These are phyloP conservation scores for Colletotrichum zoysiae DNA, from an alignment of 2,329 filamentous ascomycete genomes.

Conservation along the genomic window DNA sequence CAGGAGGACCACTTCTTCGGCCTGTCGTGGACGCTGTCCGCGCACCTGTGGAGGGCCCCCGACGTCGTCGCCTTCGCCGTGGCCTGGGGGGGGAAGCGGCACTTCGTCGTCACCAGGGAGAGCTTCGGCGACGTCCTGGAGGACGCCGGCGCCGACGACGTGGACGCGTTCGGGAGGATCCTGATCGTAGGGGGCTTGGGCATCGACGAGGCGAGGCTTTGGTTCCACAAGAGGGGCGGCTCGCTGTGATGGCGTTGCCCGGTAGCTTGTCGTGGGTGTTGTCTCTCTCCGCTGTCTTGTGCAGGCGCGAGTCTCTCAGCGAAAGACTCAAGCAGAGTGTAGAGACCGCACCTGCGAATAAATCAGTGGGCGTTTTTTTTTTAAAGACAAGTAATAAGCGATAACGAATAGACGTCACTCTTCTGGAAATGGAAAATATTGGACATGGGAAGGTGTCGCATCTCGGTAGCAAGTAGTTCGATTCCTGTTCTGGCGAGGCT, in stretches of 20 bases:
- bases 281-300: neutral
- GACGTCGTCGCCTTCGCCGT: conserved; percentile 53
- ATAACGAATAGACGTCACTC: neutral
- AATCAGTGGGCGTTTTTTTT: neutral
- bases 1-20: conserved; percentile 49
- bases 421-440: no score
- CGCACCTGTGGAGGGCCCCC: conserved; percentile 54
- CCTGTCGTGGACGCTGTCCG: conserved; percentile 56
- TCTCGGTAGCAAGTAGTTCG: neutral
- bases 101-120: conserved; percentile 51
- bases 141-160: conserved; percentile 55
- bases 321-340: neutral
- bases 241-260: neutral
- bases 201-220: conserved; percentile 51
- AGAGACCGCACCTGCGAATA: neutral
- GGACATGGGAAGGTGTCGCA: neutral
- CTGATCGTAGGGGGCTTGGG: conserved; percentile 50
- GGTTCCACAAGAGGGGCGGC: conserved; percentile 45
- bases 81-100: conserved; percentile 53
- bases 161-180: conserved; percentile 59
- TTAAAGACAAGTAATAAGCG: neutral
- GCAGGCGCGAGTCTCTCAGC: neutral
- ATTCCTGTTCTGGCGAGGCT: neutral
- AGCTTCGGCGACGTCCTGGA: conserved; percentile 47
- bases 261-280: neutral